Percentiles rank a stretch among this genome's conserved stretches.
Evolutionary conservation across 2,329 filamentous ascomycete species (phyloP).

Genomic region (Sarocladium kiliense): DNA sequence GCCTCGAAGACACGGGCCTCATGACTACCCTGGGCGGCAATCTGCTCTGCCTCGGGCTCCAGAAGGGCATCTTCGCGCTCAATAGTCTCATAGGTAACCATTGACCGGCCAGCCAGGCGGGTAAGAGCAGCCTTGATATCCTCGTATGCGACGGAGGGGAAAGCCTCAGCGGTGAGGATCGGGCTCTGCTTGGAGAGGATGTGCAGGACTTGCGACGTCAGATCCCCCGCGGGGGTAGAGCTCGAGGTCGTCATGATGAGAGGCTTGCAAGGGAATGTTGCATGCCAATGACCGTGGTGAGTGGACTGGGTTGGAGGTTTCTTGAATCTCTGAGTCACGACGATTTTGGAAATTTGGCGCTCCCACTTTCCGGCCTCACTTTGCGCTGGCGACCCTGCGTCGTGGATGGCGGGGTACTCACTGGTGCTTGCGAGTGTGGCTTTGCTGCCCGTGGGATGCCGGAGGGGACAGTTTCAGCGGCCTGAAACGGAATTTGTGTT

Average conservation of each 20-base stretch:
- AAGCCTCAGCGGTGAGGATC: constrained; percentile 63
- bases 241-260: constrained; percentile 39
- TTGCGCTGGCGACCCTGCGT: neutral
- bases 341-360: constrained; percentile 8
- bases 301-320: neutral
- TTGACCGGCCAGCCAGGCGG: constrained; percentile 74
- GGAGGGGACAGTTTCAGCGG: neutral
- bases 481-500: constrained; percentile 13
- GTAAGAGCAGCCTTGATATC: constrained; percentile 84
- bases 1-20: constrained; percentile 80
- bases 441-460: neutral
- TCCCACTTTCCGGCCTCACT: constrained; percentile 8
- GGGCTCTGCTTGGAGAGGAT: constrained; percentile 59
- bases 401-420: constrained; percentile 4
- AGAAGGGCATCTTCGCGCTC: constrained; percentile 74
- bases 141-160: constrained; percentile 60
- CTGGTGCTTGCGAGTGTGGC: neutral
- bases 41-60: constrained; percentile 68
- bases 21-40: constrained; percentile 71
- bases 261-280: neutral
- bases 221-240: constrained; percentile 41
- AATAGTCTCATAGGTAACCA: constrained; percentile 80
- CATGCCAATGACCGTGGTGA: constrained; percentile 7
- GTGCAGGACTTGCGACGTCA: constrained; percentile 60
- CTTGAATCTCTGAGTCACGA: constrained; percentile 7